Evolutionary conservation across 2,329 filamentous ascomycete species (phyloP), one percentile per base, ranked within the genome.

Genomic region (Juglanconis oblonga): DNA sequence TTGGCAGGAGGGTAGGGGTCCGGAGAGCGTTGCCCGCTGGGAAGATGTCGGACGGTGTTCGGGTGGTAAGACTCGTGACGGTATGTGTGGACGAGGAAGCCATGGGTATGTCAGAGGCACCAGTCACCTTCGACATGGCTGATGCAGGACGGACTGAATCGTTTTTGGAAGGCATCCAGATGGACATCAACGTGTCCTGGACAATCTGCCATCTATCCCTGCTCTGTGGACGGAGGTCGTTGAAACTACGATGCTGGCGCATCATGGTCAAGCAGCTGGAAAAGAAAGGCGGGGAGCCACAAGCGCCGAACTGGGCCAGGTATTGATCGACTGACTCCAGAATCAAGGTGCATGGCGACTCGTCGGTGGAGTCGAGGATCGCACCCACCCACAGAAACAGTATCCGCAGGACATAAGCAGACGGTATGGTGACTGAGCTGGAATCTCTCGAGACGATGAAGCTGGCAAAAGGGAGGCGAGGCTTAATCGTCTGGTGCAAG

Each of bases 361-460:
- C 64, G 14, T 63, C 50, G 9, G 47, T 52, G 8, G 64, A 64
- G 24, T 66, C 64, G 5, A 65, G 58, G 7, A 69, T 36, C 5
- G 64, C 64, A 14, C 49, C 62, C 8, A 66, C 67, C 69, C 69
- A 71, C 5, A 71, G 59, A 36, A 68, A 71, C 2, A 67, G 33
- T 13, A 65, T 62, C 38, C 67, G 64, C 5, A 67, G 49, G 3
- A 70, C 52, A 40, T 69, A 70, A 11, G 67, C 64, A 1, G 69
- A 68, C n/a, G 69, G 69, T 24, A 68, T 65, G 17, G 63, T 62
- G 32, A 65, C 61, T 1, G 62, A 62, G 13, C 57, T 63, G 31
- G 62, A 63, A 4, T 57, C 59, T 8, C 61, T 48, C 3, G 67
- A 64, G 3, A 61, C 40, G 11, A 67, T 55, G 31, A 69, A 69